These are phyloP conservation scores for Neurospora terricola DNA, from an alignment of 495 filamentous ascomycete genomes.

Conservation along the genomic window DNA sequence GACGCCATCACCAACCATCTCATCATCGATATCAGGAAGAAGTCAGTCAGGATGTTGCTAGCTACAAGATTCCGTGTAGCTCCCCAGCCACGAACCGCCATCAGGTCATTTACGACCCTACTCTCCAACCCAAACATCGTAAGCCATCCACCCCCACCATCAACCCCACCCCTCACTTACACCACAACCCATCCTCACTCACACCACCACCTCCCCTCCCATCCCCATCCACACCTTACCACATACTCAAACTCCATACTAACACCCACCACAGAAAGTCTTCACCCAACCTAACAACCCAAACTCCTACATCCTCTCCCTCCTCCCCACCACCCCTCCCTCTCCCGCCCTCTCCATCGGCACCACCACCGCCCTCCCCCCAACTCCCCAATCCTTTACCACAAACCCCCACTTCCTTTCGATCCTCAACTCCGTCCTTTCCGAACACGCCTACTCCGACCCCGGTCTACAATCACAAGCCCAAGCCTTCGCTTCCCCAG, in stretches of 20 bases:
- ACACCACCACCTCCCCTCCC: not conserved
- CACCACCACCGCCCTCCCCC: conserved; percentile 59
- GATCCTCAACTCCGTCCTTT: conserved; percentile 65
- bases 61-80: conserved; percentile 5
- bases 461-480: conserved; percentile 66
- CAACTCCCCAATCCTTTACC: conserved; percentile 62
- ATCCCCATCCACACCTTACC: conserved; percentile 1
- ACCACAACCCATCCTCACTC: not conserved
- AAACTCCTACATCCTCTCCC: conserved; percentile 51
- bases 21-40: not conserved
- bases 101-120: conserved; percentile 24
- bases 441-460: conserved; percentile 59
- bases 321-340: conserved; percentile 66
- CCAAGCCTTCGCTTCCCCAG: conserved; percentile 64
- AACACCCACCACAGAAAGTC: conserved; percentile 50
- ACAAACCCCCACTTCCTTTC: conserved; percentile 69
- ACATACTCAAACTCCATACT: not conserved
- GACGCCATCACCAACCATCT: not conserved
- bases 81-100: not conserved
- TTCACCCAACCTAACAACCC: conserved; percentile 39
- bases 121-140: conserved; percentile 38
- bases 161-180: not conserved
- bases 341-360: conserved; percentile 63
- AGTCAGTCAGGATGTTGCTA: conserved; percentile 10
- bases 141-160: conserved; percentile 14